Conservation (phyloP, 768 basidiomycete species). For the Auricularia cornea region DNA sequence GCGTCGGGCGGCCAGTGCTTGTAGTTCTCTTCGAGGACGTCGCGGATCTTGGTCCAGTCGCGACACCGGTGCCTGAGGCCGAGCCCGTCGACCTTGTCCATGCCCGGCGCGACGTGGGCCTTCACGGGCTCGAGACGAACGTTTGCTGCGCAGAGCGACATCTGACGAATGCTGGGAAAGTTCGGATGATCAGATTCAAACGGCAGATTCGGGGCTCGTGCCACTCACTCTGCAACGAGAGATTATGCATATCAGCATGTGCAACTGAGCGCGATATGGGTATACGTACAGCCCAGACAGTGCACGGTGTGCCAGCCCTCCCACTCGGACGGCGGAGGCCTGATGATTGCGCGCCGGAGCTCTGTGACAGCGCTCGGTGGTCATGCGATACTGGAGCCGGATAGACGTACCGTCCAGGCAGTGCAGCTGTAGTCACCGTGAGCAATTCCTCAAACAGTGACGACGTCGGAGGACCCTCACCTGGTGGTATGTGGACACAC, state of each 20-base stretch:
- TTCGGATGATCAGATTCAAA: no score
- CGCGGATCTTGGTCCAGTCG: conserved; percentile 25
- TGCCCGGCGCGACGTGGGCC: conserved; percentile 13
- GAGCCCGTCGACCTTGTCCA: conserved; percentile 24
- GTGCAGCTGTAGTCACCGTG: conserved; percentile 21
- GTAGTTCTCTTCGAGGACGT: conserved; percentile 2
- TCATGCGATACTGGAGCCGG: no score
- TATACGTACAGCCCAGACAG: conserved; percentile 26
- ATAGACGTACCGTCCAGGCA: conserved; percentile 30
- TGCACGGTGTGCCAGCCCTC: conserved; percentile 26
- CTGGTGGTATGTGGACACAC: conserved; percentile 37
- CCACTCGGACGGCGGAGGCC: conserved; percentile 7
- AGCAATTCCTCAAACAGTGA: no score
- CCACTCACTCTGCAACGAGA: no score
- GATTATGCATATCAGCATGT: no score
- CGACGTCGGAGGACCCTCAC: no score
- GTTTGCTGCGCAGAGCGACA: conserved; percentile 30
- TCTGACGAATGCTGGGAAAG: conserved; percentile 20
- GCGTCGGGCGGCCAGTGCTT: conserved; percentile 3
- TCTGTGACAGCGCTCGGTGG: no score
- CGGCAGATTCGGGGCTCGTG: no score
- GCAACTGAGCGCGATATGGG: no score
- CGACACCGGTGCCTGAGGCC: conserved; percentile 25
- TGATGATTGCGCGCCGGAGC: conserved; percentile 20
- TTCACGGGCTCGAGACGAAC: conserved; percentile 7